Evolutionary conservation across 192 early-diverging fungal species (phyloP).

Genomic region (Linnemannia zychae): DNA sequence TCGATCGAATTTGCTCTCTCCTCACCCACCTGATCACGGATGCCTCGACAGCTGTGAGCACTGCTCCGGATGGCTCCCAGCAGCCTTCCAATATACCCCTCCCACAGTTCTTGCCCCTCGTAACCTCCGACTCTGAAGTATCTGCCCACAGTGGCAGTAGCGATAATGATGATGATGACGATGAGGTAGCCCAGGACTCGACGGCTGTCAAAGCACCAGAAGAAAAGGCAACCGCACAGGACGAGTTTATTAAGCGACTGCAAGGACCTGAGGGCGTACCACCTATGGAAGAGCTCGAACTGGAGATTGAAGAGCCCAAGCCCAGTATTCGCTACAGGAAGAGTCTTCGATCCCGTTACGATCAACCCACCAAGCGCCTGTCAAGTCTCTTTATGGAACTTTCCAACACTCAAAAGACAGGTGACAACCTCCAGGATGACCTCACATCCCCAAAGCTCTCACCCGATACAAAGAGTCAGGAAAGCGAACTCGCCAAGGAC

Average conservation of each 20-base stretch:
- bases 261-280: slow-evolving; percentile 8
- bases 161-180: slow-evolving; percentile 3
- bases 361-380: slow-evolving; percentile 26
- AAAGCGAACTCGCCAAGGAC: background rate
- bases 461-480: background rate
- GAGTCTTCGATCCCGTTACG: slow-evolving; percentile 14
- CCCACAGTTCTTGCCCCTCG: slow-evolving; percentile 33
- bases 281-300: background rate
- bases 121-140: slow-evolving; percentile 32
- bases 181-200: background rate
- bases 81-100: slow-evolving; percentile 32
- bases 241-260: slow-evolving; percentile 21
- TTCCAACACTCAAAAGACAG: slow-evolving; percentile 34
- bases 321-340: slow-evolving; percentile 7
- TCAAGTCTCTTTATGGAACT: slow-evolving; percentile 50
- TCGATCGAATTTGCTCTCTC: slow-evolving; percentile 48
- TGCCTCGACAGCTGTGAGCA: slow-evolving; percentile 54
- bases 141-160: slow-evolving; percentile 8
- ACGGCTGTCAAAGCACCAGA: background rate
- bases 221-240: background rate
- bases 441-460: background rate
- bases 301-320: slow-evolving; percentile 22
- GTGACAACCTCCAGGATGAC: slow-evolving; percentile 3
- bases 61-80: slow-evolving; percentile 44
- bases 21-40: slow-evolving; percentile 51